These are phyloP conservation scores for Penicillium riverlandense DNA, from an alignment of 495 filamentous ascomycete species.

Conservation along the genomic window DNA sequence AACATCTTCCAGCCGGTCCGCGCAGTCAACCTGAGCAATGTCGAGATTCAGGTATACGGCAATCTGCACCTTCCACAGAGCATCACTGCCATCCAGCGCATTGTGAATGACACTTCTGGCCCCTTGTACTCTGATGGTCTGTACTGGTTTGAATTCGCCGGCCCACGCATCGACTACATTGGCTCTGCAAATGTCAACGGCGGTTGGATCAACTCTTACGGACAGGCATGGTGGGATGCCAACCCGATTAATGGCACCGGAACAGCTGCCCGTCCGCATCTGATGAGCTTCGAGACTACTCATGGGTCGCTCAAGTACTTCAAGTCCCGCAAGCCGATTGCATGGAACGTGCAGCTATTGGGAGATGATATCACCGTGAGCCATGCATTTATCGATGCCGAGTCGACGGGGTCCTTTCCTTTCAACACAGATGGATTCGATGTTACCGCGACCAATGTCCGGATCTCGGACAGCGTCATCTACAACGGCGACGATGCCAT, in stretches of 20 bases:
- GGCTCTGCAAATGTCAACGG: conserved; percentile 23
- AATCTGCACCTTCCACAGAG: conserved; percentile 34
- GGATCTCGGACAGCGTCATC: conserved; percentile 29
- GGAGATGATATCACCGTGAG: conserved; percentile 29
- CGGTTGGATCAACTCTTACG: conserved; percentile 40
- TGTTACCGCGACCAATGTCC: conserved; percentile 27
- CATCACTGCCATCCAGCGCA: conserved; percentile 23
- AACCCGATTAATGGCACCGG: conserved; percentile 30
- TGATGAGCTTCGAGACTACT: conserved; percentile 31
- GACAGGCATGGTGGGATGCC: conserved; percentile 39
- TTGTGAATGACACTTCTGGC: conserved; percentile 21
- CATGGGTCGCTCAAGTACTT: conserved; percentile 26
- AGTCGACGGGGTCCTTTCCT: conserved; percentile 29
- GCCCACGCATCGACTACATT: conserved; percentile 25
- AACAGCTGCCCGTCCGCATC: conserved; percentile 26
- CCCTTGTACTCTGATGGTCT: conserved; percentile 5
- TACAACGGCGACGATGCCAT: conserved; percentile 40
- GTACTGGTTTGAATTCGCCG: conserved; percentile 28
- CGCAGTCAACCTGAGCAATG: conserved; percentile 31
- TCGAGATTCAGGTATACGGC: conserved; percentile 31
- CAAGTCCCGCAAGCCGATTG: conserved; percentile 37
- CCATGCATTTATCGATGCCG: conserved; percentile 35
- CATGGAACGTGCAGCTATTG: conserved; percentile 32
- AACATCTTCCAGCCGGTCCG: conserved; percentile 30
- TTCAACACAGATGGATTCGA: conserved; percentile 42